Evolutionary conservation across 768 basidiomycete species (phyloP), one percentile per base, ranked within the genome.

Genomic region (Termitomyces sp.): DNA sequence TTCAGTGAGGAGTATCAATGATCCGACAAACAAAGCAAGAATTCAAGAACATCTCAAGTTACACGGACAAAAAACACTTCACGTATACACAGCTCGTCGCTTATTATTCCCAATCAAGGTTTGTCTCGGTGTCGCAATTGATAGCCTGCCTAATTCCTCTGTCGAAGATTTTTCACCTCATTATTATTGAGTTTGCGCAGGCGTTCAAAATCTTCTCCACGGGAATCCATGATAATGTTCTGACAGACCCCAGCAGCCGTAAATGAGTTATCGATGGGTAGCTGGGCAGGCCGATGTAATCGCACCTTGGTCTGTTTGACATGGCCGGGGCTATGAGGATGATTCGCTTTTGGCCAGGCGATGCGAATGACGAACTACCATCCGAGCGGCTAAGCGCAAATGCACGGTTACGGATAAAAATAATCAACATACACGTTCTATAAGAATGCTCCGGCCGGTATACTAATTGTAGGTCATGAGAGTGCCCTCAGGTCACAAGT

Each of bases 301-400:
- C 92, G 86, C 48, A 94, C 90, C 87, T 93, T 92, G 77, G 92
- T 92, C 72, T 94, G 92, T 75, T 91, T 85, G 36, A 94, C 83
- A 65, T 90, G 86, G 68, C 93, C 92, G 0, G 92, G 90, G 68
- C 83, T 88, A 2, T n/a, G n/a, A n/a, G 90, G 92, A 67, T 93
- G 93, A 55, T 86, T 85, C 0, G 88, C 84, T 58, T 86, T 87
- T 1, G 92, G 90, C 90, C 91, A 94, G 28, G 92, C 92, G 58
- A 93, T 84, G 54, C 91, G 87, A 65, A 94, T 93, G 15, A 92
- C 92, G 67, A 94, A 94, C 92, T 92, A 94, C 92, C 92, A 94
- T 47, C 91, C 92, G 42, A 94, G 83, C 46, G 92, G 92, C 90
- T 93, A 37, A 12, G 9, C 2, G 10, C 42, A 50, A 52, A 60